Evolutionary conservation across 805 yeast species (phyloP), one percentile per base, ranked within the genome.

Genomic region (Myxozyma lipomycoides): DNA sequence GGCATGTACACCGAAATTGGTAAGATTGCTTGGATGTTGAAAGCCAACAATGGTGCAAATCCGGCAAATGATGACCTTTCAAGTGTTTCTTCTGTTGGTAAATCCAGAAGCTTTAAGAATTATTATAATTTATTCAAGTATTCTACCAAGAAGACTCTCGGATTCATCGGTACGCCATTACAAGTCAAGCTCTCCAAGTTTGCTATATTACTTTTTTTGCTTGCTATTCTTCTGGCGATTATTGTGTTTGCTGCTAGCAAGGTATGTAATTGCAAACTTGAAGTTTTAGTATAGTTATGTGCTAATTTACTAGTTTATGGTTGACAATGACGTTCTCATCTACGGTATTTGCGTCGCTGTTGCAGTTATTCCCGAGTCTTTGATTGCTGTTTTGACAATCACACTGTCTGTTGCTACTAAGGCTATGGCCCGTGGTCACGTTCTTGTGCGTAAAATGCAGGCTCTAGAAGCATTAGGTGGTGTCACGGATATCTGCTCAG

Each of bases 301-400:
- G 4, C 5, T 6, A 18, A 17, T 43, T 43, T 18, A 40, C 21
- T 30, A 49, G 51, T 54, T 56, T 56, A 17, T 32, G 19, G 49
- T 54, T 21, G 81, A 79, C 60, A 78, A 75, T 49, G 87, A 86
- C 60, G 93, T 87, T 26, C 95, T 95, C n/a, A 81, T 87, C 43
- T 87, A 87, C 64, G 95, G 95, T 24, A 83, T 88, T 63, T 87
- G 95, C 70, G 91, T 85, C 43, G 86, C 86, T 61, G 71, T 84
- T 43, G 80, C 90, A 3, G 85, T 85, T 88, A 84, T 84, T 56
- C 93, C 93, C 3, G 84, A 89, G 2, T 82, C 90, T 0, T 73
- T 84, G 61, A 83, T 84, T 55, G 93, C 84, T 18, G 93, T 84
- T 22, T 74, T 84, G 52, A 84, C 93, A 19, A 84, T 85, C 57